Evolutionary conservation across 1,284 basidiomycete species (phyloP).

Genomic region (Rhodotorula sp.): DNA sequence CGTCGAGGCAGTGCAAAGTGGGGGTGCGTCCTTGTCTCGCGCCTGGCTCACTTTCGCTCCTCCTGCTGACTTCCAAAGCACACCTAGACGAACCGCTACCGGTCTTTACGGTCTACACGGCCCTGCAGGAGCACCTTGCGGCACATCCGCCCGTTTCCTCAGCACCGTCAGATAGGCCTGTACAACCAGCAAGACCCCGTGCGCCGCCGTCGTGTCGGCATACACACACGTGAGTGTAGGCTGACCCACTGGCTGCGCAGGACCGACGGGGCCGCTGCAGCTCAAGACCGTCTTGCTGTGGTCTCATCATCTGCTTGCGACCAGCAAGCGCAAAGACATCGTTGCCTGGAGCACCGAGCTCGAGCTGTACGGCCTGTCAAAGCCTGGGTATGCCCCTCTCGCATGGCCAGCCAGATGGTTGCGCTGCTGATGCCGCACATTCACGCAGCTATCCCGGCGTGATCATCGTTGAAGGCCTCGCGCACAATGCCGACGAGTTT

Average conservation of each 20-base stretch:
- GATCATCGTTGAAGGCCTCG: constrained; percentile 31
- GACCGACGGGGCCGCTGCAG: constrained; percentile 1
- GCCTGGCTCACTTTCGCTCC: too few relatives aligned
- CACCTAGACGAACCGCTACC: constrained; percentile 2
- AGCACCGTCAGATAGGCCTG: too few relatives aligned
- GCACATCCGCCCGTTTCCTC: constrained; percentile 8
- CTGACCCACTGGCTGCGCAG: background rate
- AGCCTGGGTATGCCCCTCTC: constrained; percentile 30
- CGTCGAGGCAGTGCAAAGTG: background rate
- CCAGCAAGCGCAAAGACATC: constrained; percentile 37
- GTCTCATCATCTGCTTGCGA: constrained; percentile 39
- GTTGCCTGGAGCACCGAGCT: constrained; percentile 29
- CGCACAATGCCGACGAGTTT: constrained; percentile 32
- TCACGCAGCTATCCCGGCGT: constrained; percentile 34
- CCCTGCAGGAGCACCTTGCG: constrained; percentile 19
- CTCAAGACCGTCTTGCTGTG: constrained; percentile 31
- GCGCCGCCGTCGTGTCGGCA: too few relatives aligned
- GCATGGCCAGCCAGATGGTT: background rate
- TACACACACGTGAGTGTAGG: too few relatives aligned
- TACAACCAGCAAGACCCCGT: too few relatives aligned
- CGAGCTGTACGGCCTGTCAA: constrained; percentile 22
- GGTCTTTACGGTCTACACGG: constrained; percentile 23
- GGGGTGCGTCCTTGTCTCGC: background rate
- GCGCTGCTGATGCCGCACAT: background rate
- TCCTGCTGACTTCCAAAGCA: background rate